Evolutionary conservation across 2,329 filamentous ascomycete genomes (phyloP).

Genomic region (Hymenoscyphus salicellus): DNA sequence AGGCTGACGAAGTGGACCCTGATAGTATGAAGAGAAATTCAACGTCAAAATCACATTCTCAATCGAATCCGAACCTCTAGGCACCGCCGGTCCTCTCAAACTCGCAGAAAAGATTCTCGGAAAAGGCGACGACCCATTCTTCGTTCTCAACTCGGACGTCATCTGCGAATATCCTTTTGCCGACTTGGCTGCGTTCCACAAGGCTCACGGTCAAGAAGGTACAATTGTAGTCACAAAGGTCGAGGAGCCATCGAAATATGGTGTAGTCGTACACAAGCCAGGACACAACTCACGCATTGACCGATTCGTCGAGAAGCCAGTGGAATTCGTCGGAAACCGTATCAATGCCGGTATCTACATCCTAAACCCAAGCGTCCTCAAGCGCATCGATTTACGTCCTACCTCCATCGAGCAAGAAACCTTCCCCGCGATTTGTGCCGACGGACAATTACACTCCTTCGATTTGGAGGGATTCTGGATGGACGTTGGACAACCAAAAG

Average conservation of each 20-base stretch:
- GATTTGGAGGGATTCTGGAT: slow-evolving; percentile 99
- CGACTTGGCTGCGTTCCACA: slow-evolving; percentile 88
- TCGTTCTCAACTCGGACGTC: slow-evolving; percentile 96
- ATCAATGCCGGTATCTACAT: slow-evolving; percentile 99
- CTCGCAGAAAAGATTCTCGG: slow-evolving; percentile 86
- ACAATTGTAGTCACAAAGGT: slow-evolving; percentile 99
- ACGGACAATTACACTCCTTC: slow-evolving; percentile 90
- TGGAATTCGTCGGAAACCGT: slow-evolving; percentile 97
- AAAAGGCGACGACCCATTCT: slow-evolving; percentile 94
- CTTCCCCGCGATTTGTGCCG: slow-evolving; percentile 88
- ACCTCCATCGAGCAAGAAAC: slow-evolving; percentile 99
- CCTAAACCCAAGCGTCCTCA: slow-evolving; percentile 85
- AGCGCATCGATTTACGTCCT: slow-evolving; percentile 90
- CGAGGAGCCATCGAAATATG: slow-evolving; percentile 97
- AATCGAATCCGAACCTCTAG: slow-evolving; percentile 90
- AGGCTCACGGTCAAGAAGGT: slow-evolving; percentile 86
- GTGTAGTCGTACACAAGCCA: slow-evolving; percentile 96
- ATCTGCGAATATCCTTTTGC: slow-evolving; percentile 98
- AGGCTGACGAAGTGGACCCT: neutral
- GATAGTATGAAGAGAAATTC: slow-evolving; percentile 82
- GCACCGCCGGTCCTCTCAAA: slow-evolving; percentile 92
- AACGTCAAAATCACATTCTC: slow-evolving; percentile 96
- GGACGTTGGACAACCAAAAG: slow-evolving; percentile 98
- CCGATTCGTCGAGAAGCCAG: slow-evolving; percentile 98
- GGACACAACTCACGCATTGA: slow-evolving; percentile 89